Evolutionary conservation across 495 filamentous ascomycete genomes (phyloP), one percentile per base, ranked within the genome.

Genomic region (Geoglossum glabrum): DNA sequence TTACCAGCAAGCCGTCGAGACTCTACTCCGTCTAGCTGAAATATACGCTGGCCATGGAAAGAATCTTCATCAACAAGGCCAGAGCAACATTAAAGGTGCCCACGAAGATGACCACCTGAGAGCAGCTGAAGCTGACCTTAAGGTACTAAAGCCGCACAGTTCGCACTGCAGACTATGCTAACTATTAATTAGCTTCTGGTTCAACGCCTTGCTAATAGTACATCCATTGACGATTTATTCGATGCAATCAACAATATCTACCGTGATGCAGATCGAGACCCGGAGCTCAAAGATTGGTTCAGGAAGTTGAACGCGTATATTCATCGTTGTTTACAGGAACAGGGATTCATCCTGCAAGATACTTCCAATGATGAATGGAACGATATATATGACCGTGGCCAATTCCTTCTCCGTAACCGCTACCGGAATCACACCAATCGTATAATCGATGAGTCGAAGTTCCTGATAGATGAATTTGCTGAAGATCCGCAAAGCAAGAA

Each of bases 181-280:
- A 85, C 70, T 40, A 55, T 57, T 31, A 63, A 69, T 10, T 67
- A 90, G 86, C 84, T 78, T 15, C 76, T 98, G 21, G 80, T 97
- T 60, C 93, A 98, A 73, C 83, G 92, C 50, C 97, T 96, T 62
- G 92, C 92, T 65, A 97, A 97, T 70, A 82, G 80, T 67, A 98
- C 92, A 8, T 95, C 88, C 1, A 74, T 78, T 40, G 84, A 93
- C 60, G 87, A 93, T 67, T 69, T 97, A 36, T 85, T 93, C 67
- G 84, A 84, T 47, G 80, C 90, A 1, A 82, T 98, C 67, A 85
- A 93, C 64, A 77, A 75, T 57, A 82, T 98, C 61, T 98, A 97
- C 70, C 70, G 74, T n/a, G 90, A 96, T 72, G 86, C 92, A 7
- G 89, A 97, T 63, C 76, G 74, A 21, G 92, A 98, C 61, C 84